phyloP scores from a whole-genome alignment of 2,329 filamentous ascomycete genomes.

The Aspergillus fumigatiaffinis region DNA sequence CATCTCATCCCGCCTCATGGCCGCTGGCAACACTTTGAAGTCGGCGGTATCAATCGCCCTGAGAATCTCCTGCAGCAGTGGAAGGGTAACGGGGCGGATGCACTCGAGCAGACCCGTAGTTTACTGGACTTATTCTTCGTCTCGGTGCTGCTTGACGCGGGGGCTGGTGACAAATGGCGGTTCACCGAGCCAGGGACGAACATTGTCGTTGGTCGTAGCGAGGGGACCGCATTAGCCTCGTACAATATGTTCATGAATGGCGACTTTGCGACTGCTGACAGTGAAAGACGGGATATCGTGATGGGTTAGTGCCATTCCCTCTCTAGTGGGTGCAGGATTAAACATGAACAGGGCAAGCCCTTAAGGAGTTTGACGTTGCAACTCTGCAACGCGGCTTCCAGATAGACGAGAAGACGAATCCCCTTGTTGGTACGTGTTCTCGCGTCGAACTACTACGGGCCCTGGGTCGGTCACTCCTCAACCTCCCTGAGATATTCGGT shows the following conservation, averaged over 20 bases:
- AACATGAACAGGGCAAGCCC: conserved; percentile 25
- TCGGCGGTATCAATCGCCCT: conserved; percentile 52
- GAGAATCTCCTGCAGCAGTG: conserved; percentile 44
- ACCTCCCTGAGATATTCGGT: conserved; percentile 41
- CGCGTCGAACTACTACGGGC: conserved; percentile 41
- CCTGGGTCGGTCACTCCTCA: conserved; percentile 42
- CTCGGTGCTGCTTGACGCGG: conserved; percentile 56
- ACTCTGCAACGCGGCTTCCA: conserved; percentile 43
- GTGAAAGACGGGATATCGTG: conserved; percentile 9
- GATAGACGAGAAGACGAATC: conserved; percentile 38
- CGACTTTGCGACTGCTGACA: conserved; percentile 27
- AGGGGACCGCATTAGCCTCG: conserved; percentile 51
- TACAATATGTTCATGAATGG: conserved; percentile 49
- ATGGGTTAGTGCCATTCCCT: background rate
- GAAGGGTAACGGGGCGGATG: conserved; percentile 41
- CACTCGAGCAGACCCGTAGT: conserved; percentile 48
- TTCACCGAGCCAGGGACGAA: conserved; percentile 40
- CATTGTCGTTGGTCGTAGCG: conserved; percentile 40
- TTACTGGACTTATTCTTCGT: conserved; percentile 61
- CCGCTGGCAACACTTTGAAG: conserved; percentile 62
- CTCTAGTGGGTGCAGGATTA: background rate
- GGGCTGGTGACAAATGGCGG: conserved; percentile 49
- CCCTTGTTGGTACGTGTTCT: conserved; percentile 45
- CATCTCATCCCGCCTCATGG: conserved; percentile 52
- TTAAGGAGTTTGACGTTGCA: conserved; percentile 32